Conservation (phyloP, 2,329 filamentous ascomycete genomes). For the Aaosphaeria pasadenensis region DNA sequence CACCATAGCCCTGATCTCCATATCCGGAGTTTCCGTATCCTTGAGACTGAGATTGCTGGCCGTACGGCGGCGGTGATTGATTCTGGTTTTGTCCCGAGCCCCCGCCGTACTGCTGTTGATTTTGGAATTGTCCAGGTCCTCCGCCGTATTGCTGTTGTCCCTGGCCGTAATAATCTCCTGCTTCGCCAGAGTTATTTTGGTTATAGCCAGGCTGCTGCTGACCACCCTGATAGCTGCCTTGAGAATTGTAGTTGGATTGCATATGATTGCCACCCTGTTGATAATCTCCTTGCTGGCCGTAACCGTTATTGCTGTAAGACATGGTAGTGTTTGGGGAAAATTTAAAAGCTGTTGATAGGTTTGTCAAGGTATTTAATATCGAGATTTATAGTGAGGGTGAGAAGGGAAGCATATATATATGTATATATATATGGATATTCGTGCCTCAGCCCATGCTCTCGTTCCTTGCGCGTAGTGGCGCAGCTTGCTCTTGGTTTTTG, state of each 20-base stretch:
- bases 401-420: too few relatives aligned
- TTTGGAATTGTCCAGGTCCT: not conserved
- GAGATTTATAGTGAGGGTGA: too few relatives aligned
- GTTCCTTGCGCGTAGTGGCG: too few relatives aligned
- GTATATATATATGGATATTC: too few relatives aligned
- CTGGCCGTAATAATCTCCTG: not conserved
- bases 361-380: too few relatives aligned
- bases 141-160: not conserved
- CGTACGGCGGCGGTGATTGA: not conserved
- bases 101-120: not conserved
- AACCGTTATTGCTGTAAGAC: conserved; percentile 9
- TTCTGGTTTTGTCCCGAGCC: not conserved
- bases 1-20: conserved; percentile 13
- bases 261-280: not conserved
- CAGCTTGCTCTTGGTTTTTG: too few relatives aligned
- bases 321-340: conserved; percentile 3
- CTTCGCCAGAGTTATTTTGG: conserved; percentile 15
- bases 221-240: not conserved
- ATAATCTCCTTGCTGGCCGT: conserved; percentile 9
- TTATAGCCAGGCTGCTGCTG: conserved; percentile 21
- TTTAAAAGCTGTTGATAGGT: too few relatives aligned
- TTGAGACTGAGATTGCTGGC: conserved; percentile 1
- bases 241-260: not conserved
- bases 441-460: too few relatives aligned
- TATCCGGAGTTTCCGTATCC: conserved; percentile 1